phyloP scores from a whole-genome alignment of 169 alveolate genomes.

The Plasmodium yoelii region DNA sequence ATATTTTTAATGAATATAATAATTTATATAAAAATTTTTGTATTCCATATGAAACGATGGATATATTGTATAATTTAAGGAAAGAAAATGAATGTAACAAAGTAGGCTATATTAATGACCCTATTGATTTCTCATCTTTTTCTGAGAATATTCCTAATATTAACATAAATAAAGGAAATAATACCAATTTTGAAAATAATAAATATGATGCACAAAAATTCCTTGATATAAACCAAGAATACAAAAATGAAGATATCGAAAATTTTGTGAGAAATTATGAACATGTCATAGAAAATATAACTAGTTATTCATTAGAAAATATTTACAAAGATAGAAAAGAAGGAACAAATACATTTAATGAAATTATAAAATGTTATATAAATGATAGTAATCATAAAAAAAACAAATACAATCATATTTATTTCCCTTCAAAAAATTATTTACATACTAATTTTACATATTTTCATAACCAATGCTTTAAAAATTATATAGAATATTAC shows the following conservation, averaged over 20 bases:
- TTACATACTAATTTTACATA: constrained; percentile 44
- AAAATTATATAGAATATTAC: constrained; percentile 56
- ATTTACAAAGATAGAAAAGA: constrained; percentile 7
- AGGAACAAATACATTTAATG: constrained; percentile 19
- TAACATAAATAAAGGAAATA: neutral
- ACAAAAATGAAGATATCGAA: neutral
- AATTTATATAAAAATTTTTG: constrained; percentile 59
- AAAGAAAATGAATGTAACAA: constrained; percentile 5
- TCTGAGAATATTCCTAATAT: no score
- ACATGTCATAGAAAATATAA: neutral
- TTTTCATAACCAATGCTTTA: constrained; percentile 70
- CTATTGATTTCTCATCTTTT: neutral
- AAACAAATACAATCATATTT: constrained; percentile 7
- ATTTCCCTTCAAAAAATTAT: constrained; percentile 68
- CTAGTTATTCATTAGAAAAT: neutral
- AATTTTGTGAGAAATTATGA: neutral
- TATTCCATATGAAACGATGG: constrained; percentile 53
- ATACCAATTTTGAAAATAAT: constrained; percentile 28
- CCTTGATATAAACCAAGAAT: neutral
- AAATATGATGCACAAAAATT: constrained; percentile 3
- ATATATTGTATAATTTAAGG: constrained; percentile 15
- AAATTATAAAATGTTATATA: constrained; percentile 46
- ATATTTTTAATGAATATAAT: constrained; percentile 19
- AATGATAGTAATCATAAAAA: constrained; percentile 36
- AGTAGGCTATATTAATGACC: constrained; percentile 25